These are phyloP conservation scores for Ceratocystis albifundus DNA, from an alignment of 2,329 filamentous ascomycete species.

Conservation along the genomic window DNA sequence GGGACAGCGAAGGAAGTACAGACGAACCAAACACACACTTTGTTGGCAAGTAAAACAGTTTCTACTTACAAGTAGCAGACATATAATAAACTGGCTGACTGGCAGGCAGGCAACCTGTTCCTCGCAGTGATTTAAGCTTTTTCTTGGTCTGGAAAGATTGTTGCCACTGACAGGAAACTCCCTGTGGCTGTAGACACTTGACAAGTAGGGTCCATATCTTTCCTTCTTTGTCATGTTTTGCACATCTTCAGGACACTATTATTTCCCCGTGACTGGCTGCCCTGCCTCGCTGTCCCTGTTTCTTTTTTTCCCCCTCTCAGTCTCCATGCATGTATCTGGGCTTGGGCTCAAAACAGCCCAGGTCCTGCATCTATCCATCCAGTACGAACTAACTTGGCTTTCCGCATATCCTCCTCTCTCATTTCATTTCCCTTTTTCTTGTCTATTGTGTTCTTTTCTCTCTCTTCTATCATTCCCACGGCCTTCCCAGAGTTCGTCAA, in stretches of 20 bases:
- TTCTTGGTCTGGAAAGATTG: no score
- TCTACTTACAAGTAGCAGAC: not conserved
- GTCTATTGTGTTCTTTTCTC: not conserved
- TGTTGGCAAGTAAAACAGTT: not conserved
- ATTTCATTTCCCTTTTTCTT: not conserved
- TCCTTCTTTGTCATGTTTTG: not conserved
- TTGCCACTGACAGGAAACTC: no score
- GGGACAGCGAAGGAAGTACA: not conserved
- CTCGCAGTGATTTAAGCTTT: not conserved
- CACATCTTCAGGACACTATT: not conserved
- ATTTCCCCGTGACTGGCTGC: not conserved
- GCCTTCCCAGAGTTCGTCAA: not conserved
- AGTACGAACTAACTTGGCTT: not conserved
- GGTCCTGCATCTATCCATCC: not conserved
- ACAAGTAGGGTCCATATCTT: not conserved
- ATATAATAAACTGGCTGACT: no score
- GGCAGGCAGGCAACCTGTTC: not conserved
- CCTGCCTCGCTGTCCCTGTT: not conserved
- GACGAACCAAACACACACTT: constrained; percentile 3
- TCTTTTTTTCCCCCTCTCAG: no score
- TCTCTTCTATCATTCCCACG: not conserved
- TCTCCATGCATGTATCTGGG: not conserved
- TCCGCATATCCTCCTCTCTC: not conserved
- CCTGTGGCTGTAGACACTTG: no score
- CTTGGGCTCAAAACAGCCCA: not conserved